These are phyloP conservation scores for Solanum chiquidenum DNA, from an alignment of 257 asterid genomes.

Conservation along the genomic window DNA sequence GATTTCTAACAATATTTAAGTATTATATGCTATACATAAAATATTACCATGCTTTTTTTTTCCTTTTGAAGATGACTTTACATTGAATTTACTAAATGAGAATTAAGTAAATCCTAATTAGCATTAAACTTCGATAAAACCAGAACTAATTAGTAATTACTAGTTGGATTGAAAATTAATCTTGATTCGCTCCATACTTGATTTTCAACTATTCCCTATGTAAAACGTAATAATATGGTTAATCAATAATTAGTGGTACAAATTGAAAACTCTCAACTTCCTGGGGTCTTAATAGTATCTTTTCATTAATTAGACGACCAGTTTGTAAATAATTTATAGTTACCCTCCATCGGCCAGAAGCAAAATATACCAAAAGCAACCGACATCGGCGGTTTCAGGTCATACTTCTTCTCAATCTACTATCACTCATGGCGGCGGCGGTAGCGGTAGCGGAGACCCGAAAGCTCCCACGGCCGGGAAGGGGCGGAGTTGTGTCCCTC, in stretches of 20 bases:
- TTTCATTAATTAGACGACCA: neutral
- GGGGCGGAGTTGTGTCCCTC: slow-evolving; percentile 80
- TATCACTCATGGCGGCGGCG: slow-evolving; percentile 45
- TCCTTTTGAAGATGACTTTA: neutral
- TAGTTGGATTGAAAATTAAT: too few species aligned
- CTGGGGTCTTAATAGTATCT: neutral
- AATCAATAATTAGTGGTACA: neutral
- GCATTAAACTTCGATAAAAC: neutral
- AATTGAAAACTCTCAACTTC: neutral
- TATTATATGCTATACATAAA: neutral
- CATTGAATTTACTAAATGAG: neutral
- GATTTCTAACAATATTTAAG: neutral
- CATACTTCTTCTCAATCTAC: neutral
- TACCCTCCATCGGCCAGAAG: neutral
- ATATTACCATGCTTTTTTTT: neutral
- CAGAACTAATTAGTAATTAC: neutral
- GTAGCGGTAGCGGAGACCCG: slow-evolving; percentile 50
- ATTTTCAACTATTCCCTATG: neutral
- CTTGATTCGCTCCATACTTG: neutral
- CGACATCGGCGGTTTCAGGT: neutral
- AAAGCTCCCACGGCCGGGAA: slow-evolving; percentile 90
- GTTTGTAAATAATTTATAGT: neutral
- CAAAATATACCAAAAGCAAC: neutral
- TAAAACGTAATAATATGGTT: neutral
- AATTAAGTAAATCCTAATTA: neutral